Conservation (phyloP, 2,329 filamentous ascomycete genomes). For the Simplicillium aogashimaense region DNA sequence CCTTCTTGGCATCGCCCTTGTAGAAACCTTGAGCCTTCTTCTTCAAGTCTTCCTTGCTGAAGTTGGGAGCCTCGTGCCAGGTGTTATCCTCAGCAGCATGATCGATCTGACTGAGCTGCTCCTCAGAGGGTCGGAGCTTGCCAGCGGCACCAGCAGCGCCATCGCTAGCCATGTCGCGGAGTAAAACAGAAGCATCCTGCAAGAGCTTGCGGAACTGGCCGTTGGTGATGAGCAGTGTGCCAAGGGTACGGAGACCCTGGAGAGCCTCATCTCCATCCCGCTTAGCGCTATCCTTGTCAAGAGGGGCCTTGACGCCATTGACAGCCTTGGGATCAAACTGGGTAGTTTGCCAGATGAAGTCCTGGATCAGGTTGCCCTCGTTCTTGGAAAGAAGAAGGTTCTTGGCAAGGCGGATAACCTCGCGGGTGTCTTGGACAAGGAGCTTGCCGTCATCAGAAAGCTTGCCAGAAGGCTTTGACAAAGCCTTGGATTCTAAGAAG, state of each 20-base stretch:
- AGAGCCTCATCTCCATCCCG: constrained; percentile 78
- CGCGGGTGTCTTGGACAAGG: constrained; percentile 67
- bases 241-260: constrained; percentile 78
- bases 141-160: constrained; percentile 70
- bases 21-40: constrained; percentile 56
- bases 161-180: constrained; percentile 88
- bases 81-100: constrained; percentile 79
- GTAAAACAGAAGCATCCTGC: constrained; percentile 67
- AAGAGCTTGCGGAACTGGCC: constrained; percentile 82
- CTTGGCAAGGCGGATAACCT: constrained; percentile 79
- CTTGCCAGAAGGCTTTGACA: constrained; percentile 61
- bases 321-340: constrained; percentile 58
- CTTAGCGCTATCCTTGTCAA: constrained; percentile 67
- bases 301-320: constrained; percentile 50
- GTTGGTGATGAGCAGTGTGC: constrained; percentile 85
- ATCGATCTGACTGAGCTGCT: constrained; percentile 69
- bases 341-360: constrained; percentile 93
- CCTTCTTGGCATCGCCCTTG: constrained; percentile 42
- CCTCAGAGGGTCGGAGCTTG: constrained; percentile 67
- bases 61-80: constrained; percentile 80
- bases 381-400: constrained; percentile 85
- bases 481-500: constrained; percentile 60
- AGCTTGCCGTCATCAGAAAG: constrained; percentile 73
- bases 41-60: constrained; percentile 61
- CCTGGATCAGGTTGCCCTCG: constrained; percentile 84